Evolutionary conservation across 1,139 yeast genomes (phyloP), one percentile per base, ranked within the genome.

Genomic region (Yamadazyma oceani): DNA sequence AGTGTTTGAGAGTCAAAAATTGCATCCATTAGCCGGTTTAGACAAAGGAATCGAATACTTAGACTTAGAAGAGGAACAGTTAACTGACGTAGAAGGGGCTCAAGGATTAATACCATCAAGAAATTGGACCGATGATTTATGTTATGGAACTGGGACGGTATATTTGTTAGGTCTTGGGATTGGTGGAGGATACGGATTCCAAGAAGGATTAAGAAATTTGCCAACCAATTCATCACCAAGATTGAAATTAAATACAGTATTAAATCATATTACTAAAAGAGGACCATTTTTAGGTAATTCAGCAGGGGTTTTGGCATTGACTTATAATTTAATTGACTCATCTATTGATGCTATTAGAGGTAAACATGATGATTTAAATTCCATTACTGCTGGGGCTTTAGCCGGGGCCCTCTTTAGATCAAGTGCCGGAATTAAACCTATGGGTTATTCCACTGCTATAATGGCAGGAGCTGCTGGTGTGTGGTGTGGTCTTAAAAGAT

Each of bases 91-190:
- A 53, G 95, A 89, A 55, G 96, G 96, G 30, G 80, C 95, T 1
- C 87, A 86, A 58, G 96, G 96, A 43, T 64, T 92, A 43, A 78
- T 92, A 50, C 97, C 98, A 26, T 85, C 95, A 26, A 84, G 97
- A 67, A 95, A 94, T 54, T 92, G 97, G 96, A 78, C 90, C 12
- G 98, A 92, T 61, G 97, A 92, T 64, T 75, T 92, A 49, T 89
- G 97, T 75, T 92, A 94, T 65, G 98, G 98, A 52, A 86, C 98
- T 10, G 98, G 98, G 62, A 82, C 96, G 10, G 90, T 89, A 35
- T 92, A 92, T 61, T 73, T 92, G 52, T 54, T 85, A 32, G 95
- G 92, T 37, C 58, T 72, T 43, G 90, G 92, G 32, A 46, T 78
- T 38, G 98, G 98, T 62, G 98, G 98, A 44, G 69, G 82, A 12